A percentile compares a stretch with the other conserved stretches of the same genome.
phyloP scores from a whole-genome alignment of 441 rosid genomes.

The Capsella rubella region DNA sequence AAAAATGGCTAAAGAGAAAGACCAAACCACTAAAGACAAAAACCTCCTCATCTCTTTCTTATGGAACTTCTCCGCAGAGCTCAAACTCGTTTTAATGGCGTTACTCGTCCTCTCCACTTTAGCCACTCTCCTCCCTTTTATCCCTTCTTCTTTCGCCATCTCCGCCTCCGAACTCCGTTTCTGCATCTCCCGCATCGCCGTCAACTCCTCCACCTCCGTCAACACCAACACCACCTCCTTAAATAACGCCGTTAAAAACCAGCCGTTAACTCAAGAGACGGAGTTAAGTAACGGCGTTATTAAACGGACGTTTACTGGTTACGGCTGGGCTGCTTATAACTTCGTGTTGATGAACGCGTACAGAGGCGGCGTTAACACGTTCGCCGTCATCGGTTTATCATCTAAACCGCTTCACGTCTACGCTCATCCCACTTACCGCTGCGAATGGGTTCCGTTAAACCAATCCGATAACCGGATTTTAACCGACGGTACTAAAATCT shows the following conservation, averaged over 20 bases:
- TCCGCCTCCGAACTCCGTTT: conserved; percentile 79
- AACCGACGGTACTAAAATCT: conserved; percentile 56
- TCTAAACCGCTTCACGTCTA: conserved; percentile 88
- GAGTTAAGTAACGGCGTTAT: conserved; percentile 44
- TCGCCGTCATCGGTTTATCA: conserved; percentile 78
- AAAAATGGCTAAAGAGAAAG: conserved; percentile 39
- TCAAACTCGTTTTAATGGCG: conserved; percentile 65
- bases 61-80: conserved; percentile 79
- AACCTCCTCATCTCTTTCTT: conserved; percentile 56
- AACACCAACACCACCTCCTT: conserved; percentile 6
- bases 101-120: conserved; percentile 69
- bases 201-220: conserved; percentile 30
- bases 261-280: conserved; percentile 1
- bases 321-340: conserved; percentile 82
- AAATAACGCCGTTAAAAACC: neutral
- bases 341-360: conserved; percentile 80
- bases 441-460: conserved; percentile 67
- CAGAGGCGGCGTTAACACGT: conserved; percentile 73
- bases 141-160: conserved; percentile 71
- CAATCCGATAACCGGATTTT: conserved; percentile 39
- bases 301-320: conserved; percentile 68
- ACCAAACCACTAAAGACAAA: conserved; percentile 46
- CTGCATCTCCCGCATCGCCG: conserved; percentile 66
- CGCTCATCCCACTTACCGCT: conserved; percentile 66
- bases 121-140: conserved; percentile 69